Conservation (phyloP, 2,329 filamentous ascomycete species). For the Knufia fluminis region DNA sequence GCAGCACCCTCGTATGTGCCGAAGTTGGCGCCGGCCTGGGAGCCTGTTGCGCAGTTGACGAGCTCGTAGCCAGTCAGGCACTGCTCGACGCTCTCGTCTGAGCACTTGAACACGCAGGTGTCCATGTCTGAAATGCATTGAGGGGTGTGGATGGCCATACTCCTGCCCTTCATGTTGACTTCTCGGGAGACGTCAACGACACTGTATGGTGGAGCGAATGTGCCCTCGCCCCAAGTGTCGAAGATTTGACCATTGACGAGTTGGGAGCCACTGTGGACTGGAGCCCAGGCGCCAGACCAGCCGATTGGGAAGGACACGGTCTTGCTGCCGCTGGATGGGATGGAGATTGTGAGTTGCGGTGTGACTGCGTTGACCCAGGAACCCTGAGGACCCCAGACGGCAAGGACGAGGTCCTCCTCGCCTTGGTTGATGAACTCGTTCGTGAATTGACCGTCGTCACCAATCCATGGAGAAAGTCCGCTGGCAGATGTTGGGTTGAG, state of each 20-base stretch:
- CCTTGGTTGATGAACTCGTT: constrained; percentile 20
- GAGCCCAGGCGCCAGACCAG: constrained; percentile 19
- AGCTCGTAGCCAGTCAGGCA: constrained; percentile 20
- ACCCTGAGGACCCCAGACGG: constrained; percentile 20
- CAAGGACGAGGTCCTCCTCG: constrained; percentile 21
- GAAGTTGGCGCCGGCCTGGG: constrained; percentile 20
- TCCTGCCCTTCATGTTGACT: constrained; percentile 23
- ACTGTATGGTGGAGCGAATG: constrained; percentile 18
- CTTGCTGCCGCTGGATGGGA: constrained; percentile 11
- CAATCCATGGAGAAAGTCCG: constrained; percentile 17
- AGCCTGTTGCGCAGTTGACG: constrained; percentile 21
- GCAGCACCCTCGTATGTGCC: constrained; percentile 18
- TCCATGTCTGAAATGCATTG: constrained; percentile 21
- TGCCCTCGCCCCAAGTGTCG: constrained; percentile 23
- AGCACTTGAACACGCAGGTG: constrained; percentile 23
- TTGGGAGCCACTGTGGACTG: constrained; percentile 18
- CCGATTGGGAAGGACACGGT: constrained; percentile 20
- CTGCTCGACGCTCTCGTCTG: constrained; percentile 5
- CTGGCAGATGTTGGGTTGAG: constrained; percentile 16
- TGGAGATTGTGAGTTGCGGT: constrained; percentile 20
- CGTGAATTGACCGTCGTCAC: constrained; percentile 18
- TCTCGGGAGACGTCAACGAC: constrained; percentile 22
- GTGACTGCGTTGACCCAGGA: constrained; percentile 23
- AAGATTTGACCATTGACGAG: constrained; percentile 21
- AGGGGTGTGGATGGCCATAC: constrained; percentile 20